Evolutionary conservation across 208 protist species (phyloP), one percentile per base, ranked within the genome.

Genomic region (Acanthamoeba lenticulata): DNA sequence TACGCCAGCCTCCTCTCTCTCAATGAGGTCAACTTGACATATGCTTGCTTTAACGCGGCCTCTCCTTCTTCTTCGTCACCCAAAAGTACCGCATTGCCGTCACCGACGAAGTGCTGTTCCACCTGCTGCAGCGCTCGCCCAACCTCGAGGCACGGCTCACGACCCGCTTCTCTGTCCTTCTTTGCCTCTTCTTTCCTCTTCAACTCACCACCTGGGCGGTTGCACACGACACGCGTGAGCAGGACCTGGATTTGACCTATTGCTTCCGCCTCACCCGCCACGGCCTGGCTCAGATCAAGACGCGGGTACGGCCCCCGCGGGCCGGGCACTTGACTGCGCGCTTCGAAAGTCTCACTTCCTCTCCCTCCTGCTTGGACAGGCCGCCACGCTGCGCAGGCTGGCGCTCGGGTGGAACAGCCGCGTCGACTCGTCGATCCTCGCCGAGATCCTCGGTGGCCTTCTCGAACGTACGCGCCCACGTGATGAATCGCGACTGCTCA

Each of bases 221-320:
- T 36, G 24, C 24, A 69, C 7, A 11, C 19, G 4, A 34, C 4
- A 21, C 4, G 2, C n/a, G n/a, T n/a, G n/a, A n/a, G n/a, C 36
- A 74, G 65, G 65, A 74, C 36, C 65, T 74, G 65, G 65, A 74
- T n/a, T 40, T 74, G 1, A 74, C 65, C 32, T 74, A 74, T 29
- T 74, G 65, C 65, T 74, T 74, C n/a, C 65, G 65, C 6, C 36
- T 74, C 32, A 74, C 65, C 65, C 24, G 65, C 11, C 29, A 21
- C 9, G 29, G 29, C 1, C n/a, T 74, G 9, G 29, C 32, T 13
- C 65, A 74, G 65, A 74, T 74, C 65, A 74, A 74, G 65, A 74
- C 65, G 27, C 15, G n/a, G 29, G 65, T 74, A 40, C 60, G 27
- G 9, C 5, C 27, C 4, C 5, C 45, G 45, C 9, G 5, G 5